Percentiles rank a stretch among this genome's conserved stretches.
These are phyloP conservation scores for Pharnaceum exiguum DNA, from an alignment of 148 eudicot species.

Conservation along the genomic window DNA sequence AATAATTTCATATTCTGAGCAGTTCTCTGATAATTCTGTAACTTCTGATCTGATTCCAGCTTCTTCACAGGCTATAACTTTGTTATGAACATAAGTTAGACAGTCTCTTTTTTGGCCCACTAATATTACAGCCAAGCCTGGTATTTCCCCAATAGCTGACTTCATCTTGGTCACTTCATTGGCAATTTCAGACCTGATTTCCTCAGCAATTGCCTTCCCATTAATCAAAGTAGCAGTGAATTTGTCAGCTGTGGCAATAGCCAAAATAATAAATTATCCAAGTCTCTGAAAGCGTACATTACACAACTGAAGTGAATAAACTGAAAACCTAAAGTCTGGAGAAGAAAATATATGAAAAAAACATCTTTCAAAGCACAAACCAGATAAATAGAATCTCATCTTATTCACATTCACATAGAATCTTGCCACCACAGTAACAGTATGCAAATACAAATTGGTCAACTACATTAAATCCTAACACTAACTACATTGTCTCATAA, in stretches of 20 bases:
- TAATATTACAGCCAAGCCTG: slow-evolving; percentile 76
- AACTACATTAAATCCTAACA: no score
- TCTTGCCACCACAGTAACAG: no score
- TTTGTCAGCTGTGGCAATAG: slow-evolving; percentile 34
- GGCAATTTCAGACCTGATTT: slow-evolving; percentile 49
- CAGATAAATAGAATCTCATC: no score
- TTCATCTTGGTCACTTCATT: slow-evolving; percentile 60
- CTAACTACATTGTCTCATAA: no score
- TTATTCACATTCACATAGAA: no score
- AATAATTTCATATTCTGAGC: slow-evolving; percentile 53
- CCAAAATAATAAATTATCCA: slow-evolving; percentile 8
- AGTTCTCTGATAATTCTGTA: slow-evolving; percentile 44
- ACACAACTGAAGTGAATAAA: no score
- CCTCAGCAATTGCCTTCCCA: slow-evolving; percentile 66
- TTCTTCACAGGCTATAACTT: slow-evolving; percentile 65
- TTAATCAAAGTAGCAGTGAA: slow-evolving; percentile 51
- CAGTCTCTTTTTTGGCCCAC: slow-evolving; percentile 71
- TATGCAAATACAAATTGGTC: no score
- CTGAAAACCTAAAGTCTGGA: no score
- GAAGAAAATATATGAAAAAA: no score
- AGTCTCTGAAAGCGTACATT: no score
- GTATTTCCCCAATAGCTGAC: slow-evolving; percentile 51
- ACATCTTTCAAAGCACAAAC: no score
- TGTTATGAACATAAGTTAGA: slow-evolving; percentile 69
- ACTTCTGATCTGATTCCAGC: slow-evolving; percentile 54